A percentile compares a stretch with the other conserved stretches of the same genome.
phyloP scores from a whole-genome alignment of 306 rosid genomes.

The Sophora flavescens region DNA sequence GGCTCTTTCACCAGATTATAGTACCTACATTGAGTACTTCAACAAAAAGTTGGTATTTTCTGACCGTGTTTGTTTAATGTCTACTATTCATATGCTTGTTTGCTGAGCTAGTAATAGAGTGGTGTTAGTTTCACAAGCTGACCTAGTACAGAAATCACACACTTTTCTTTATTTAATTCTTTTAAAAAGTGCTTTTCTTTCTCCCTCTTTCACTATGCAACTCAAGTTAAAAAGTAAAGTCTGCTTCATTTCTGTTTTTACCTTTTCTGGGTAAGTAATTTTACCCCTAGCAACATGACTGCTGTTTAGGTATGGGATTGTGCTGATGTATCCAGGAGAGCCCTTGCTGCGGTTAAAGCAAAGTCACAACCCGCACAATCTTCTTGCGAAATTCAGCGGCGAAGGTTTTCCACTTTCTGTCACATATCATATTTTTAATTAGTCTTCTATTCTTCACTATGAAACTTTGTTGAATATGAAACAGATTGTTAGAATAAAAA shows the following conservation, averaged over 20 bases:
- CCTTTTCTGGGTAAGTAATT: background rate
- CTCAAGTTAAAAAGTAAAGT: background rate
- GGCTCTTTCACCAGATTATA: conserved; percentile 44
- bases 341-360: conserved; percentile 79
- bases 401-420: conserved; percentile 53
- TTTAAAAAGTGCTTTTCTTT: too few species aligned
- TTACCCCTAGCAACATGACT: background rate
- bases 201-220: background rate
- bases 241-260: background rate
- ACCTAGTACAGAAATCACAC: background rate
- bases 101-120: conserved; percentile 1
- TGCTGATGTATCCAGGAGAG: conserved; percentile 63
- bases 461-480: background rate
- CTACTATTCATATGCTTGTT: background rate
- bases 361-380: conserved; percentile 81
- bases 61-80: background rate
- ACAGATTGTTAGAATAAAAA: conserved; percentile 14
- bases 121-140: too few species aligned
- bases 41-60: conserved; percentile 61
- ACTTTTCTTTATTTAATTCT: background rate
- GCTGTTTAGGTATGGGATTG: conserved; percentile 63
- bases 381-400: conserved; percentile 66
- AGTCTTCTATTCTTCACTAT: background rate
- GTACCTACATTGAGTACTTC: conserved; percentile 60
- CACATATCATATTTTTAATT: background rate